Conservation (phyloP, 1,284 basidiomycete genomes). For the Ustilago cynodontis region DNA sequence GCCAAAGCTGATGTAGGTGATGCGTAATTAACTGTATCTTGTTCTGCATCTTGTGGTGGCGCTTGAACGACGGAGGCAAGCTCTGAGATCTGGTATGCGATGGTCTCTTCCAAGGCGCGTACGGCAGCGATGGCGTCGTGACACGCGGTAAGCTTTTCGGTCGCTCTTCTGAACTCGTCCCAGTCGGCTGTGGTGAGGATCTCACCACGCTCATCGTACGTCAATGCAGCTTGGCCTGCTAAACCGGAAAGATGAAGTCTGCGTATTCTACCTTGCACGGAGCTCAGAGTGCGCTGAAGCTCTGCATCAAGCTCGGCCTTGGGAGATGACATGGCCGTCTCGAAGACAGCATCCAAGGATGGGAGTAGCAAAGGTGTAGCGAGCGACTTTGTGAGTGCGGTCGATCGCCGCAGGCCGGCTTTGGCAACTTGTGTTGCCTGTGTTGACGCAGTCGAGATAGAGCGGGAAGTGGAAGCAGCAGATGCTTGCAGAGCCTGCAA, state of each 20-base stretch:
- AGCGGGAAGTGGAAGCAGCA: neutral
- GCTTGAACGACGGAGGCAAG: slow-evolving; percentile 14
- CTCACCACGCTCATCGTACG: slow-evolving; percentile 41
- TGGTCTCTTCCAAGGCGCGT: slow-evolving; percentile 20
- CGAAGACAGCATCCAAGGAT: slow-evolving; percentile 25
- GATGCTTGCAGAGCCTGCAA: slow-evolving; percentile 21
- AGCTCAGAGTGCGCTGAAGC: slow-evolving; percentile 11
- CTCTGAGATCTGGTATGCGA: slow-evolving; percentile 45
- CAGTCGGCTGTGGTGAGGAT: slow-evolving; percentile 34
- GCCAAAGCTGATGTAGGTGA: slow-evolving; percentile 22
- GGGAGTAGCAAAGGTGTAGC: slow-evolving; percentile 31
- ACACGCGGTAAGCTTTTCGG: slow-evolving; percentile 33
- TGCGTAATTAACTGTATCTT: slow-evolving; percentile 19
- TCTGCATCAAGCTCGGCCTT: slow-evolving; percentile 7
- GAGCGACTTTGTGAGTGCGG: slow-evolving; percentile 35
- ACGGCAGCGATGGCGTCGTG: slow-evolving; percentile 26
- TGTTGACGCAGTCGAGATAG: slow-evolving; percentile 19
- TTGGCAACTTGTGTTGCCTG: slow-evolving; percentile 26
- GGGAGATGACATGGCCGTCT: slow-evolving; percentile 5
- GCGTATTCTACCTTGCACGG: slow-evolving; percentile 21
- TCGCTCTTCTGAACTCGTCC: slow-evolving; percentile 45
- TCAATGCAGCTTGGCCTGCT: slow-evolving; percentile 21
- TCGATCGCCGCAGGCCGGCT: slow-evolving; percentile 20
- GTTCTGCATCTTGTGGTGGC: neutral
- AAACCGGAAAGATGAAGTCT: slow-evolving; percentile 22